Evolutionary conservation across 1,284 basidiomycete species (phyloP).

Genomic region (Marasmius fiardii): DNA sequence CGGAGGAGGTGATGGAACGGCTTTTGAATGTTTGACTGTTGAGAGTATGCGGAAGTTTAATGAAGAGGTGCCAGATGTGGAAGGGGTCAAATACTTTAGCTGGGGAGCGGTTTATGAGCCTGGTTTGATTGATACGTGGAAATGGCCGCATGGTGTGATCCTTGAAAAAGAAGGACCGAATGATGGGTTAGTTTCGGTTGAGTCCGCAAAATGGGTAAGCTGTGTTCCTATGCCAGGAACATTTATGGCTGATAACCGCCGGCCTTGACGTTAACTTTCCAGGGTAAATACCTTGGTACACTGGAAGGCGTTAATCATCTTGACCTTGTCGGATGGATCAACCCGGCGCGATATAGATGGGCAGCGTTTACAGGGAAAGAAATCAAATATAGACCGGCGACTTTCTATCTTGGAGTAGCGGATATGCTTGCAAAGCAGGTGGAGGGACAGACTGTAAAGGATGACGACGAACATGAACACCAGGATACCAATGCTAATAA

Average conservation of each 20-base stretch:
- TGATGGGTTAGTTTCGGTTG: conserved; percentile 85
- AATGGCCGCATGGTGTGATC: conserved; percentile 84
- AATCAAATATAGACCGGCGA: conserved; percentile 85
- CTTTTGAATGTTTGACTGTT: conserved; percentile 86
- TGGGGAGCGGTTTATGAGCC: conserved; percentile 92
- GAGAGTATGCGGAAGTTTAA: conserved; percentile 89
- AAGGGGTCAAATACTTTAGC: conserved; percentile 82
- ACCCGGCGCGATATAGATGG: conserved; percentile 81
- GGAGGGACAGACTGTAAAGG: conserved; percentile 37
- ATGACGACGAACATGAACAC: conserved; percentile 3
- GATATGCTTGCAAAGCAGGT: conserved; percentile 72
- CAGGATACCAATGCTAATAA: conserved; percentile 5
- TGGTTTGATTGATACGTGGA: conserved; percentile 86
- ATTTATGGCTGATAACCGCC: not conserved
- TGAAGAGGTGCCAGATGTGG: conserved; percentile 74
- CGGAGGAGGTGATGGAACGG: conserved; percentile 87
- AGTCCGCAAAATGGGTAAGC: conserved; percentile 71
- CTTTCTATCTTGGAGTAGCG: conserved; percentile 82
- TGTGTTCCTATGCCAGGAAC: not conserved
- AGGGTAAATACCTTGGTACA: conserved; percentile 86
- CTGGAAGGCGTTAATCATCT: conserved; percentile 89
- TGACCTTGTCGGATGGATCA: conserved; percentile 85
- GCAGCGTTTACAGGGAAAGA: conserved; percentile 85
- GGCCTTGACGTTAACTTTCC: conserved; percentile 2
- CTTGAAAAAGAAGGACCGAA: conserved; percentile 89